These are phyloP conservation scores for Talaromyces ruber DNA, from an alignment of 495 filamentous ascomycete species.

Conservation along the genomic window DNA sequence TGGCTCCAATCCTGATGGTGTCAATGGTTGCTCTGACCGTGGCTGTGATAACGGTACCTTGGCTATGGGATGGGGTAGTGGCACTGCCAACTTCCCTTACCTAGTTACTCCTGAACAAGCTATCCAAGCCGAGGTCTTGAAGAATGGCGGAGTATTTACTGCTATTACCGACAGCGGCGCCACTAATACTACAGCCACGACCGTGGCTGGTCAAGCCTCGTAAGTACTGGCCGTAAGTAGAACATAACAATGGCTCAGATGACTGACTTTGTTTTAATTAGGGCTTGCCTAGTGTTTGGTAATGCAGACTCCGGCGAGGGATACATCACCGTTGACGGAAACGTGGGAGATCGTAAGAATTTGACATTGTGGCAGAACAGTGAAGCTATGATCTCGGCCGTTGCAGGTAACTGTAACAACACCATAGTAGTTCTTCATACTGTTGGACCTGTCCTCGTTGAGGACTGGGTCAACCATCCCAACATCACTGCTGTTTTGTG, in stretches of 20 bases:
- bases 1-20: conserved; percentile 65
- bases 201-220: conserved; percentile 54
- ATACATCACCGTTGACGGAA: conserved; percentile 75
- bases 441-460: conserved; percentile 68
- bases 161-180: conserved; percentile 72
- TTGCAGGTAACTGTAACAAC: conserved; percentile 73
- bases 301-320: conserved; percentile 84
- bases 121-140: conserved; percentile 62
- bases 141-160: conserved; percentile 54
- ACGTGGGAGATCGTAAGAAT: conserved; percentile 87
- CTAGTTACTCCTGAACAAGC: conserved; percentile 81
- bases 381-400: conserved; percentile 69
- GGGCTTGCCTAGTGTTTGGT: conserved; percentile 77
- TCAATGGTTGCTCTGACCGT: conserved; percentile 76
- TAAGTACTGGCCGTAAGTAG: conserved; percentile 2
- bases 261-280: conserved; percentile 1
- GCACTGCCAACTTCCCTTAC: conserved; percentile 85
- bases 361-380: conserved; percentile 81
- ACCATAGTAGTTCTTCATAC: conserved; percentile 91
- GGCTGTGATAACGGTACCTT: conserved; percentile 83
- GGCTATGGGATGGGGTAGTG: conserved; percentile 92
- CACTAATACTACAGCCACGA: conserved; percentile 43
- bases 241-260: neutral
- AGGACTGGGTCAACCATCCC: conserved; percentile 70
- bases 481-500: conserved; percentile 93